Evolutionary conservation across 1,284 basidiomycete genomes (phyloP).

Genomic region (Quambalaria eucalypti): DNA sequence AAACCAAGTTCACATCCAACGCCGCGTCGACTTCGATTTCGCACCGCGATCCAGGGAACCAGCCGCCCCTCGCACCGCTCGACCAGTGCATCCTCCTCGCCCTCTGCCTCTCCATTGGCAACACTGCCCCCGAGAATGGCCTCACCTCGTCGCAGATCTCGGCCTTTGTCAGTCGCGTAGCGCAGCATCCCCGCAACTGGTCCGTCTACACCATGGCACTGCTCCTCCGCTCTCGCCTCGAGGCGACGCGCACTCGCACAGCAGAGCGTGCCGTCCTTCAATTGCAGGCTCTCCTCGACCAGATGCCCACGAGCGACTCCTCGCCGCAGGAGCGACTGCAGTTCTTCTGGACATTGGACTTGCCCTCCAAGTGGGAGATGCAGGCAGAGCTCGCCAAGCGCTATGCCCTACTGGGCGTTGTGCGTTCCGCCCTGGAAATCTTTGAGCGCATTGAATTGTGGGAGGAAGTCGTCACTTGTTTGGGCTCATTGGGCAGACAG

Average conservation of each 20-base stretch:
- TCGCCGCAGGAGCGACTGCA: slow-evolving; percentile 42
- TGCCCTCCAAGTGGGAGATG: slow-evolving; percentile 44
- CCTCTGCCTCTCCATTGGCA: slow-evolving; percentile 41
- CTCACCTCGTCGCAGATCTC: slow-evolving; percentile 41
- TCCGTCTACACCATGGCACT: slow-evolving; percentile 46
- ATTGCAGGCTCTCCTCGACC: slow-evolving; percentile 44
- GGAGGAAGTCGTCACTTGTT: slow-evolving; percentile 43
- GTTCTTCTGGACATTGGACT: slow-evolving; percentile 37
- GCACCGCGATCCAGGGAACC: slow-evolving; percentile 70
- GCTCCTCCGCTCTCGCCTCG: slow-evolving; percentile 40
- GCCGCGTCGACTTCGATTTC: slow-evolving; percentile 53
- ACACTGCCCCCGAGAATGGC: slow-evolving; percentile 45
- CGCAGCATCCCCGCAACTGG: slow-evolving; percentile 42
- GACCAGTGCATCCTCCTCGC: slow-evolving; percentile 43
- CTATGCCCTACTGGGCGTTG: slow-evolving; percentile 37
- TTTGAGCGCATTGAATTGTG: slow-evolving; percentile 42
- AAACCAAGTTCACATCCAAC: slow-evolving; percentile 69
- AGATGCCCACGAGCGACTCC: slow-evolving; percentile 44
- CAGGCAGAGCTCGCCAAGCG: slow-evolving; percentile 40
- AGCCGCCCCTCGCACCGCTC: slow-evolving; percentile 54
- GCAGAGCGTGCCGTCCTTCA: slow-evolving; percentile 42
- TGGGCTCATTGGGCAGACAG: slow-evolving; percentile 34
- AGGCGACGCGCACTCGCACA: slow-evolving; percentile 37
- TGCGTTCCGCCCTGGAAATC: slow-evolving; percentile 42
- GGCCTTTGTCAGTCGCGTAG: slow-evolving; percentile 38